phyloP scores from a whole-genome alignment of 495 filamentous ascomycete species.

The Hypoxylon cercidicola region DNA sequence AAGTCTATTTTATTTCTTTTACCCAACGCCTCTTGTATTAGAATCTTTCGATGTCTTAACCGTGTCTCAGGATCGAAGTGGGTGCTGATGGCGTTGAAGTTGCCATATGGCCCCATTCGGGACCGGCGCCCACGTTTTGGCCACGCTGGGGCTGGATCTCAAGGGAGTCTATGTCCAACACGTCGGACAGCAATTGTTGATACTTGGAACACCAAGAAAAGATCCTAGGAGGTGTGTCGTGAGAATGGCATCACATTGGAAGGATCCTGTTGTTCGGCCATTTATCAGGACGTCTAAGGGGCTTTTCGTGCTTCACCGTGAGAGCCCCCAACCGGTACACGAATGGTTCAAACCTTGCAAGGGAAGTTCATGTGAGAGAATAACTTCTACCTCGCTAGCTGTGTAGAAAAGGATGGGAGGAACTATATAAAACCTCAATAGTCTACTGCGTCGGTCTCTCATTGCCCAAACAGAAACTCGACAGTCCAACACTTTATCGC shows the following conservation, averaged over 20 bases:
- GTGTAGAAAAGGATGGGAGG: not conserved
- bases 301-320: not conserved
- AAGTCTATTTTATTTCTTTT: constrained; percentile 1
- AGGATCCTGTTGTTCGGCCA: constrained; percentile 4
- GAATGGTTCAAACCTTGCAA: constrained; percentile 2
- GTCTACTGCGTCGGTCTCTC: not conserved
- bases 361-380: not conserved
- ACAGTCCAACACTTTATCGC: too few relatives aligned
- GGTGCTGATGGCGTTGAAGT: not conserved
- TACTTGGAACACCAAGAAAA: constrained; percentile 2
- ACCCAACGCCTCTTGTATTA: not conserved
- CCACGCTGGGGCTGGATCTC: constrained; percentile 12
- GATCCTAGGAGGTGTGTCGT: constrained; percentile 1
- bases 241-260: constrained; percentile 19
- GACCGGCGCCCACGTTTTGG: constrained; percentile 26
- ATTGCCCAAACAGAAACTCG: not conserved
- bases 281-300: not conserved
- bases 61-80: constrained; percentile 32
- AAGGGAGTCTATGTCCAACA: constrained; percentile 12
- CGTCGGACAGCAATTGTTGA: constrained; percentile 2
- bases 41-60: constrained; percentile 41
- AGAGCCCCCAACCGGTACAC: constrained; percentile 21
- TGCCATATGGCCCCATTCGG: constrained; percentile 5
- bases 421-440: constrained; percentile 14
- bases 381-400: not conserved